Percentiles rank a stretch among this genome's conserved stretches.
phyloP scores from a whole-genome alignment of 2,329 filamentous ascomycete genomes.

The Nectriaceae sp. region DNA sequence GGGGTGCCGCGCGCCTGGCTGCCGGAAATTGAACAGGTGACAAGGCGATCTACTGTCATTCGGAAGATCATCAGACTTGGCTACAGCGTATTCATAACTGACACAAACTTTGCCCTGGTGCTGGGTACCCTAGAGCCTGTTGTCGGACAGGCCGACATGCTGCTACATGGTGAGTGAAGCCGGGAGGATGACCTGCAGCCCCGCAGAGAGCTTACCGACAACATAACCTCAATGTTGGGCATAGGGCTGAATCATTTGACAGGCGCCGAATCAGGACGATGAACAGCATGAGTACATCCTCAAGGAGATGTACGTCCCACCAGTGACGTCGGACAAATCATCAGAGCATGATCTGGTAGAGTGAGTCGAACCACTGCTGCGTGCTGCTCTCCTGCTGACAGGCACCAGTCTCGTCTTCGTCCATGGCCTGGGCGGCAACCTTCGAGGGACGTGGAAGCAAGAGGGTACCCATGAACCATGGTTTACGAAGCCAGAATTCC shows the following conservation, averaged over 20 bases:
- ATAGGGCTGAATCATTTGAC: slow-evolving; percentile 2
- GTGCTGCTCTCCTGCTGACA: neutral
- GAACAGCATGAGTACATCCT: slow-evolving; percentile 19
- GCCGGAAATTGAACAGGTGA: neutral
- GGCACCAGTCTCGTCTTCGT: slow-evolving; percentile 14
- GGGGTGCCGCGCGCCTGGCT: neutral
- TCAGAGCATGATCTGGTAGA: slow-evolving; percentile 14
- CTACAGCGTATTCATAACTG: too few species aligned
- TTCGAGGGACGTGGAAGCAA: slow-evolving; percentile 17
- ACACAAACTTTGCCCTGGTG: too few species aligned
- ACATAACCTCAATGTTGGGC: neutral
- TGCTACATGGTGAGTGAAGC: slow-evolving; percentile 5
- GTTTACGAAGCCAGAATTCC: slow-evolving; percentile 18
- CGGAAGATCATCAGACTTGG: too few species aligned
- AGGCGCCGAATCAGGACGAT: slow-evolving; percentile 8
- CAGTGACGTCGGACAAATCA: neutral
- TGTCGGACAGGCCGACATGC: slow-evolving; percentile 2
- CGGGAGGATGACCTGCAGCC: too few species aligned
- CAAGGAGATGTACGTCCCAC: slow-evolving; percentile 19
- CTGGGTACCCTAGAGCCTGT: too few species aligned
- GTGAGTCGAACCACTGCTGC: slow-evolving; percentile 6
- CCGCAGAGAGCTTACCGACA: too few species aligned
- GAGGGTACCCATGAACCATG: slow-evolving; percentile 15
- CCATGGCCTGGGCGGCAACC: slow-evolving; percentile 19
- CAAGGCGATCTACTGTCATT: neutral